phyloP scores from a whole-genome alignment of 257 asterid genomes.

The Nicotiana knightiana region DNA sequence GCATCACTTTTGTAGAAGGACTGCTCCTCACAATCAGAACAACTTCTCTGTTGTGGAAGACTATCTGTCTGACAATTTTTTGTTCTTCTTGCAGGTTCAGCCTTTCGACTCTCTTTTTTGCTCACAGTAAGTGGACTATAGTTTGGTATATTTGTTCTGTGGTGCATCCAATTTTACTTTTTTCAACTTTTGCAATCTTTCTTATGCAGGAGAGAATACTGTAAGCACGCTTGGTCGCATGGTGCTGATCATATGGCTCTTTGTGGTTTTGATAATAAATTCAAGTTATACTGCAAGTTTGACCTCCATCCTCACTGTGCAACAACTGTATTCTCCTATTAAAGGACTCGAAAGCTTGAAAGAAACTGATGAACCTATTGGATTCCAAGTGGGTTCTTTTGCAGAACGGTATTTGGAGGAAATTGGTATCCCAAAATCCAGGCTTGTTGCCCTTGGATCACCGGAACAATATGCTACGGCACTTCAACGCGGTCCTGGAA shows the following conservation, averaged over 20 bases:
- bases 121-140: constrained; percentile 46
- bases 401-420: constrained; percentile 47
- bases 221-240: constrained; percentile 49
- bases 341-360: constrained; percentile 50
- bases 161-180: not conserved
- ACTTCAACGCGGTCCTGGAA: constrained; percentile 40
- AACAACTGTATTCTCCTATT: constrained; percentile 52
- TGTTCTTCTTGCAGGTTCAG: constrained; percentile 50
- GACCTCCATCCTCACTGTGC: constrained; percentile 62
- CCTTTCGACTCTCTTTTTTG: constrained; percentile 52
- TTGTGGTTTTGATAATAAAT: constrained; percentile 49
- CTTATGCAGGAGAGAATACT: constrained; percentile 44
- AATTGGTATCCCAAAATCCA: constrained; percentile 43
- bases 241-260: constrained; percentile 64
- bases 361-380: constrained; percentile 41
- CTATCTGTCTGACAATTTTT: constrained; percentile 3
- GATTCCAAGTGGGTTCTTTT: constrained; percentile 69
- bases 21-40: not conserved
- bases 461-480: constrained; percentile 48
- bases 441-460: constrained; percentile 53
- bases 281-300: constrained; percentile 73
- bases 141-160: not conserved
- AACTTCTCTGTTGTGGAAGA: not conserved
- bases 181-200: not conserved
- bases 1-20: not conserved